Evolutionary conservation across 345 rosid genomes (phyloP), one percentile per base, ranked within the genome.

Genomic region (Populus ilicifolia): DNA sequence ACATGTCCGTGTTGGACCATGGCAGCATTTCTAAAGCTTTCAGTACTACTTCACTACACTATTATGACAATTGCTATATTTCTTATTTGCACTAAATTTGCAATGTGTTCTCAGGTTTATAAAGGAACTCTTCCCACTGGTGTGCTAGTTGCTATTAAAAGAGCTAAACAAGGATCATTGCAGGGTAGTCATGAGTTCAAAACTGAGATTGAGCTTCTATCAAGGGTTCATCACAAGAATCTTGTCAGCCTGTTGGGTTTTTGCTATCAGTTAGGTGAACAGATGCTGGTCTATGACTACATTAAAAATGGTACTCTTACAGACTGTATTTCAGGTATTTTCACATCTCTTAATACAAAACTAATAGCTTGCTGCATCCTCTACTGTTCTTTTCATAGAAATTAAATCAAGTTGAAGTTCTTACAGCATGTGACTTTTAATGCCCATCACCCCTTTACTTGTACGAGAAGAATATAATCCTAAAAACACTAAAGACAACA

Each of bases 161-260:
- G 96, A 81, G 96, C 98, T 77, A 89, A 90, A 71, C 90, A 86
- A 77, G 98, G 92, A 76, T 92, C 98, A 23, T 69, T 85, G 86
- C 97, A 94, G 83, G 97, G 98, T n/a, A 90, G 88, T 16, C 65
- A 80, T 6, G 97, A 92, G 84, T 91, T 94, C 83, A 94, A 94
- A 82, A 94, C 88, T 64, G 97, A 92, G 89, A 90, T 90, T 33
- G 98, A 94, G 82, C 96, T 92, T 75, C 90, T 94, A 20, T 92
- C 98, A 35, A 88, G 97, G 72, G 96, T 94, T 80, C 96, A 91
- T 77, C 98, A 92, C 78, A 92, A 87, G 83, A 91, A 92, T 82
- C 90, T 92, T 63, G 94, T 91, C 14, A 76, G 86, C 73, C 90
- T 94, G 5, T 66, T 89, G 6, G 97, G 97, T 12, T 94, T 94